phyloP scores from a whole-genome alignment of 192 early-diverging fungal species.

The Coemansia sp. region DNA sequence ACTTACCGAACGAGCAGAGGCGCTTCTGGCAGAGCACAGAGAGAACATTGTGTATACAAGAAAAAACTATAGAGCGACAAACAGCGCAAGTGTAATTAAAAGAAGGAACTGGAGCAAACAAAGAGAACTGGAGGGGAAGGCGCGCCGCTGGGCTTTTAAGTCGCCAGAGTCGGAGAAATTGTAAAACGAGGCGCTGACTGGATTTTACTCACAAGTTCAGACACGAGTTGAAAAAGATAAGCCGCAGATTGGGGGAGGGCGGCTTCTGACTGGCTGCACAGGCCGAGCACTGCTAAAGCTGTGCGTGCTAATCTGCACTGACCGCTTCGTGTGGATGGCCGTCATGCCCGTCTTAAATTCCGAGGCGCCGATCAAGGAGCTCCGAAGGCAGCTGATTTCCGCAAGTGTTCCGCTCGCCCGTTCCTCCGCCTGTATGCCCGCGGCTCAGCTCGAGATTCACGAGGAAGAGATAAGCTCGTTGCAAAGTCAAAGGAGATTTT shows the following conservation, averaged over 20 bases:
- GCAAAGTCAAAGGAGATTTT: conserved; percentile 7
- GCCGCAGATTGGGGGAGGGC: conserved; percentile 9
- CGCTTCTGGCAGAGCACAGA: conserved; percentile 47
- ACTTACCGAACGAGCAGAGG: conserved; percentile 54
- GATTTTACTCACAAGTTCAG: not conserved
- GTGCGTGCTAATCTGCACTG: not conserved
- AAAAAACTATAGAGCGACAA: conserved; percentile 5
- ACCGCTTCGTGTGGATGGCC: not conserved
- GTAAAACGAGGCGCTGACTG: conserved; percentile 1
- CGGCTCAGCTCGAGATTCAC: not conserved
- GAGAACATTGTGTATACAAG: conserved; percentile 41
- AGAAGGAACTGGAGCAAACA: conserved; percentile 1
- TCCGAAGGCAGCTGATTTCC: conserved; percentile 9
- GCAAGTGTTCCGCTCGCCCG: not conserved
- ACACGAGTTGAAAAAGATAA: conserved; percentile 1
- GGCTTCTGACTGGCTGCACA: conserved; percentile 8
- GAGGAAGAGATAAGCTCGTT: conserved; percentile 1
- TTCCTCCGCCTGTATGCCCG: not conserved
- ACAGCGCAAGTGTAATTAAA: conserved; percentile 11
- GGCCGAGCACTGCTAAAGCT: not conserved
- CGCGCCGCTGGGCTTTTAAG: conserved; percentile 5
- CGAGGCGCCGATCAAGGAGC: not conserved
- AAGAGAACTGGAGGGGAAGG: not conserved
- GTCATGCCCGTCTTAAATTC: not conserved
- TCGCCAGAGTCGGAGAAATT: conserved; percentile 7